Evolutionary conservation across 495 filamentous ascomycete genomes (phyloP).

Genomic region (Lasiosphaeria ovina): DNA sequence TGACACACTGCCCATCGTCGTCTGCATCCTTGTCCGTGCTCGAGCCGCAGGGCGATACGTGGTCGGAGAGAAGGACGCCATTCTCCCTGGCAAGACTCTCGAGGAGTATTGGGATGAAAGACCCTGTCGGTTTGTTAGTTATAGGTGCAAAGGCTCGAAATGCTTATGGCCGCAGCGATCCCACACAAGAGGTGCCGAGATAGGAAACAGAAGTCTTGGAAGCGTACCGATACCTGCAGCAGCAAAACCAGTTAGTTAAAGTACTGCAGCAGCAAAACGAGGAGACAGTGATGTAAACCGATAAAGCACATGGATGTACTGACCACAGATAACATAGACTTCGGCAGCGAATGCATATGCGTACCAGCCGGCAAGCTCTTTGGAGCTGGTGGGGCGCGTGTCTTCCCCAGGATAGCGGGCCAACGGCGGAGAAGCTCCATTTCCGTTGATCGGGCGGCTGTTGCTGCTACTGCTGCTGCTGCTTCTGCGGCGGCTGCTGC

Average conservation of each 20-base stretch:
- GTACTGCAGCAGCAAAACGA: neutral
- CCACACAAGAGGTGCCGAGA: too few species aligned
- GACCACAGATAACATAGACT: conserved; percentile 93
- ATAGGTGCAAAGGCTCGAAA: neutral
- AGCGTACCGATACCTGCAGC: conserved; percentile 29
- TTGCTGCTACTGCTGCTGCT: conserved; percentile 25
- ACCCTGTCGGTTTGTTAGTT: conserved; percentile 52
- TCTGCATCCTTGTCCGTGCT: conserved; percentile 35
- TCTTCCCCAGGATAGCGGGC: conserved; percentile 75
- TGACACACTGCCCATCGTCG: conserved; percentile 70
- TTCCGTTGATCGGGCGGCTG: conserved; percentile 10
- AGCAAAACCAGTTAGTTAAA: conserved; percentile 2
- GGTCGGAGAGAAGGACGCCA: conserved; percentile 77
- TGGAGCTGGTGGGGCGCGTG: conserved; percentile 77
- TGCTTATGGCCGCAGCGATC: too few species aligned
- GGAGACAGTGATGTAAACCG: neutral
- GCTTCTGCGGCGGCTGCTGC: conserved; percentile 4
- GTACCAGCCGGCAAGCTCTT: conserved; percentile 92
- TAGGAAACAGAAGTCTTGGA: neutral
- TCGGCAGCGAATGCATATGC: conserved; percentile 97
- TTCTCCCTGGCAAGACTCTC: conserved; percentile 90
- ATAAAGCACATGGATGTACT: conserved; percentile 28
- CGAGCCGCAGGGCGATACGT: conserved; percentile 63
- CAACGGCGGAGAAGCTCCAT: conserved; percentile 8
- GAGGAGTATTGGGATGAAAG: conserved; percentile 94